phyloP scores from a whole-genome alignment of 2,329 filamentous ascomycete species.

The Ophiostoma pallidulum region DNA sequence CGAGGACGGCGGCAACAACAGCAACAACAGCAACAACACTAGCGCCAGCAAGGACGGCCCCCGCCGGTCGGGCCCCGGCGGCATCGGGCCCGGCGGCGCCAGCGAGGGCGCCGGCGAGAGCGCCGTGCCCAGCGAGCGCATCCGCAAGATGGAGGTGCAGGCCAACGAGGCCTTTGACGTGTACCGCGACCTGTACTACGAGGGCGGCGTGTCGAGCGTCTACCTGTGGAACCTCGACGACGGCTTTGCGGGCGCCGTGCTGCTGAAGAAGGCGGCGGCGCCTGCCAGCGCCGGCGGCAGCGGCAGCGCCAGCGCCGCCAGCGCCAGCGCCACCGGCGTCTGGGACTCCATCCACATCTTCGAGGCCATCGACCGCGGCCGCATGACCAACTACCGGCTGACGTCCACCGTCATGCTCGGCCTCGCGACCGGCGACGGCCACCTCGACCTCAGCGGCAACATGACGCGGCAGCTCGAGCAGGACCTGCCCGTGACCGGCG shows the following conservation, averaged over 20 bases:
- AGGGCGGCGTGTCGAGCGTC: conserved; percentile 89
- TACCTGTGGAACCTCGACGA: conserved; percentile 99
- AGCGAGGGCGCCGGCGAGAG: conserved; percentile 62
- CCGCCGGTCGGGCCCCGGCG: conserved; percentile 31
- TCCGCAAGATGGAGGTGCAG: conserved; percentile 85
- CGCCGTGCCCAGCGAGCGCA: conserved; percentile 78
- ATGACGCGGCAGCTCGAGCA: conserved; percentile 96
- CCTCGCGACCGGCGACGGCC: conserved; percentile 59
- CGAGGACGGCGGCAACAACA: conserved; percentile 43
- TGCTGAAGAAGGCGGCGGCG: conserved; percentile 80
- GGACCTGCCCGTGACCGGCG: conserved; percentile 71
- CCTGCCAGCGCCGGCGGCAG: no score
- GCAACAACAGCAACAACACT: no score
- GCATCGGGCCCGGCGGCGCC: conserved; percentile 40
- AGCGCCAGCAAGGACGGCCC: no score
- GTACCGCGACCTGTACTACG: conserved; percentile 93
- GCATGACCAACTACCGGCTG: conserved; percentile 92
- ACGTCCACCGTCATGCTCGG: conserved; percentile 94
- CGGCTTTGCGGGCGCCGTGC: conserved; percentile 89
- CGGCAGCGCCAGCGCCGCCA: neutral
- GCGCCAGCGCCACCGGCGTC: conserved; percentile 55
- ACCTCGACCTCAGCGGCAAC: conserved; percentile 89
- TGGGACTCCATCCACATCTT: conserved; percentile 99
- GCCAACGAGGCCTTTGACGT: conserved; percentile 96
- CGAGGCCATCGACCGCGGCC: conserved; percentile 85